Percentiles rank a stretch among this genome's conserved stretches.
phyloP scores from a whole-genome alignment of 192 early-diverging fungal genomes.

The Phlyctochytrium planicorne region DNA sequence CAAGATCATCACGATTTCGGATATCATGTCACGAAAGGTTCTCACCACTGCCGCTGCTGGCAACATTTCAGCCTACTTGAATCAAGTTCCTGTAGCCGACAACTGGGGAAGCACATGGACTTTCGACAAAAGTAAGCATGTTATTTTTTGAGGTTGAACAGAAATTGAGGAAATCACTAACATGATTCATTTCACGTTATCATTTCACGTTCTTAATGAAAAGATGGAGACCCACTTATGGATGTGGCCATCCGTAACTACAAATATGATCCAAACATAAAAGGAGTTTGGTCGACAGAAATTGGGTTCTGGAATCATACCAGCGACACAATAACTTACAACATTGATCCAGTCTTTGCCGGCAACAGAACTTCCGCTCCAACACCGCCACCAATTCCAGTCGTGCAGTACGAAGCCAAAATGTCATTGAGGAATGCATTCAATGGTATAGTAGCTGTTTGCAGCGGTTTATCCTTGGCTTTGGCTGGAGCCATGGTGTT shows the following conservation, averaged over 20 bases:
- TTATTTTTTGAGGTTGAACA: too few species aligned
- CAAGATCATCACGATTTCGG: background rate
- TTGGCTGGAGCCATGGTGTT: background rate
- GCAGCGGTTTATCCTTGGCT: background rate
- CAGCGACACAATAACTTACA: too few species aligned
- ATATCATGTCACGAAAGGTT: background rate
- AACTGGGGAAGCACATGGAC: background rate
- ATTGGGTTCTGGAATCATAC: background rate
- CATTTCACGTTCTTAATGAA: background rate
- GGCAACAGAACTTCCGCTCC: background rate
- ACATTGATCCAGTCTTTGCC: background rate
- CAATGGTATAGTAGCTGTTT: background rate
- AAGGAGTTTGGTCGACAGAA: background rate
- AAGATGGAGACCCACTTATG: background rate
- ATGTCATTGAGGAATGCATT: conserved; percentile 2
- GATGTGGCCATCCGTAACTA: background rate
- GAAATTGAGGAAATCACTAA: too few species aligned
- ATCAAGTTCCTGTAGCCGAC: background rate
- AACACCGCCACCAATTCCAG: background rate
- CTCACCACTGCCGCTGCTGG: background rate
- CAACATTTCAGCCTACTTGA: background rate
- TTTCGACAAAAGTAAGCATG: conserved; percentile 5
- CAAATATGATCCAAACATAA: background rate
- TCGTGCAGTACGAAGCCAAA: background rate
- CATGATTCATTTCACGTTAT: background rate